These are phyloP conservation scores for Aspergillus awamori DNA, from an alignment of 2,329 filamentous ascomycete genomes.

Conservation along the genomic window DNA sequence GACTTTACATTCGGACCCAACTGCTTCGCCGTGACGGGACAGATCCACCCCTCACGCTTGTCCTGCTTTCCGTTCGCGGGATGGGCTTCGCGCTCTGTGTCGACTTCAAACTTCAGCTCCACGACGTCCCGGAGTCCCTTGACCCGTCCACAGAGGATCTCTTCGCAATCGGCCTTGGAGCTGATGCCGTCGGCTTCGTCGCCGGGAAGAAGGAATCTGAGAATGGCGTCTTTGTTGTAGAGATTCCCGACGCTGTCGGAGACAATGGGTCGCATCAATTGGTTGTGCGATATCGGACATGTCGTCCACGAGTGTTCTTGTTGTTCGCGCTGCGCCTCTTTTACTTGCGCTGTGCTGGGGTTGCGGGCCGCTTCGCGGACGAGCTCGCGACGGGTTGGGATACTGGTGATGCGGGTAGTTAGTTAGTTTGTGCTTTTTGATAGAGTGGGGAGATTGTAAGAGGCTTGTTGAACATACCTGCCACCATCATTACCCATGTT, in stretches of 20 bases:
- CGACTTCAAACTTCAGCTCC: conserved; percentile 74
- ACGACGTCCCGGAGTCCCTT: conserved; percentile 83
- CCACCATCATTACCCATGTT: conserved; percentile 97
- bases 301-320: conserved; percentile 84
- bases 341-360: conserved; percentile 81
- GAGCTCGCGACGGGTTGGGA: conserved; percentile 91
- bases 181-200: conserved; percentile 58
- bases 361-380: conserved; percentile 88
- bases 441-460: neutral
- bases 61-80: conserved; percentile 42
- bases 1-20: conserved; percentile 77
- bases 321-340: conserved; percentile 83
- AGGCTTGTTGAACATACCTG: conserved; percentile 49
- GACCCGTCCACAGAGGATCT: conserved; percentile 64
- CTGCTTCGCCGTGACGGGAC: conserved; percentile 84
- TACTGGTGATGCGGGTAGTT: conserved; percentile 53
- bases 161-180: conserved; percentile 62
- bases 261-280: conserved; percentile 73
- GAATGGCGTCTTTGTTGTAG: conserved; percentile 91
- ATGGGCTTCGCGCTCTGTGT: conserved; percentile 41
- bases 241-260: conserved; percentile 82
- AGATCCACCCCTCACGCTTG: conserved; percentile 68
- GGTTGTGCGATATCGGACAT: conserved; percentile 81
- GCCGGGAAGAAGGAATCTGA: conserved; percentile 66
- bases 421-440: neutral